Evolutionary conservation across 306 rosid genomes (phyloP).

Genomic region (Quercus parvula): DNA sequence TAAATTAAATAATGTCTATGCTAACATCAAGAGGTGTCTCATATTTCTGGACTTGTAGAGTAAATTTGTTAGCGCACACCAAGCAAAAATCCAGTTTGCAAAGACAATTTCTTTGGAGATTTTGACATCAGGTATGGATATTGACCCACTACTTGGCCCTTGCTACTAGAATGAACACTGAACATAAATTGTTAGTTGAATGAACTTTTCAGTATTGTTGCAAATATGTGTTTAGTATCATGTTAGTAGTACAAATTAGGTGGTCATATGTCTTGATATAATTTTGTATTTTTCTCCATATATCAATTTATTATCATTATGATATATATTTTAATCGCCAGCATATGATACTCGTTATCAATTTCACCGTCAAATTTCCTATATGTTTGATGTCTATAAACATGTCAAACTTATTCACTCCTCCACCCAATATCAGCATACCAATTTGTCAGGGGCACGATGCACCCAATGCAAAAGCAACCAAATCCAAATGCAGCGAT

Average conservation of each 20-base stretch:
- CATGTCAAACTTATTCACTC: not conserved
- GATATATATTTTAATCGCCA: no score
- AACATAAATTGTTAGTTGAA: not conserved
- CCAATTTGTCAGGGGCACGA: conserved; percentile 22
- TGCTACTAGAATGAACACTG: not conserved
- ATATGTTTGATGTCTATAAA: not conserved
- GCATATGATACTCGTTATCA: no score
- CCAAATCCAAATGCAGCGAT: conserved; percentile 9
- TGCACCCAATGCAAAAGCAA: conserved; percentile 26
- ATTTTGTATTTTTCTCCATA: no score
- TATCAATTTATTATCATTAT: no score
- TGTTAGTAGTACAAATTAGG: no score
- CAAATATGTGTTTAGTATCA: no score
- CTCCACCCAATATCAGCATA: conserved; percentile 27
- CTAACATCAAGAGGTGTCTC: not conserved
- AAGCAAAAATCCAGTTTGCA: conserved; percentile 39
- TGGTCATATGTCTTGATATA: no score
- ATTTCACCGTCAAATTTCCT: no score
- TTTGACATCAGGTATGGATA: conserved; percentile 34
- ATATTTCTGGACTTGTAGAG: conserved; percentile 26
- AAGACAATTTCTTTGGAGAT: conserved; percentile 25
- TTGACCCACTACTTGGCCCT: not conserved
- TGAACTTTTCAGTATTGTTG: not conserved
- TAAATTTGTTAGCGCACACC: conserved; percentile 45
- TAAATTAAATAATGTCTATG: no score